Percentiles rank a stretch among this genome's conserved stretches.
Evolutionary conservation across 2,329 filamentous ascomycete genomes (phyloP).

Genomic region (Calonectria fujianensis): DNA sequence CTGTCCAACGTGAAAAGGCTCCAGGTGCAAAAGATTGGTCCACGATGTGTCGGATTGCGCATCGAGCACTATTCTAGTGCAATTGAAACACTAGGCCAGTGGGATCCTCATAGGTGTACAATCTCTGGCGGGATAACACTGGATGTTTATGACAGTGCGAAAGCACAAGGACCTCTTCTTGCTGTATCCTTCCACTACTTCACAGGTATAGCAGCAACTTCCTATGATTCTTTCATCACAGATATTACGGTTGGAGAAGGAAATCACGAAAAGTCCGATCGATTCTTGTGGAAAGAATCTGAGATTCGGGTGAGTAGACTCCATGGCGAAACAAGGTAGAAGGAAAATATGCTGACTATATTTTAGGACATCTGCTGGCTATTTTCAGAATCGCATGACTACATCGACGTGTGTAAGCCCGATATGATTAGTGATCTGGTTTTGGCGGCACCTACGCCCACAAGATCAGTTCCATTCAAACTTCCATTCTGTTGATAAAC

Average conservation of each 20-base stretch:
- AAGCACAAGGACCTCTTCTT: background rate
- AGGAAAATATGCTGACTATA: background rate
- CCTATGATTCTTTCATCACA: conserved; percentile 4
- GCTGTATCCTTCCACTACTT: conserved; percentile 1
- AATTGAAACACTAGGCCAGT: conserved; percentile 14
- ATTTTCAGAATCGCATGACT: conserved; percentile 7
- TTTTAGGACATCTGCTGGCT: conserved; percentile 16
- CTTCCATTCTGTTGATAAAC: conserved; percentile 1
- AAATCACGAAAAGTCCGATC: background rate
- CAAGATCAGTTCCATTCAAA: conserved; percentile 11
- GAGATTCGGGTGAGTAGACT: background rate
- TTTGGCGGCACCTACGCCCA: conserved; percentile 9
- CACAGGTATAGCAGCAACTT: background rate
- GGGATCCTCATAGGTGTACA: conserved; percentile 2
- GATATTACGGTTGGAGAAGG: conserved; percentile 12
- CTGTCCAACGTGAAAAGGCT: background rate
- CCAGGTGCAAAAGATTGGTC: background rate
- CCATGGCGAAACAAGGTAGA: too few species aligned
- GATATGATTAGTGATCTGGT: conserved; percentile 3
- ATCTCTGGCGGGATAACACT: background rate
- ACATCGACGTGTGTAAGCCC: conserved; percentile 9
- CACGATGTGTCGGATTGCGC: conserved; percentile 1
- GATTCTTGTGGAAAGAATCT: background rate
- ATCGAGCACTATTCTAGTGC: background rate
- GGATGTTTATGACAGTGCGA: background rate